Conservation (phyloP, 768 basidiomycete species). For the Mrakia hoshinonis region DNA sequence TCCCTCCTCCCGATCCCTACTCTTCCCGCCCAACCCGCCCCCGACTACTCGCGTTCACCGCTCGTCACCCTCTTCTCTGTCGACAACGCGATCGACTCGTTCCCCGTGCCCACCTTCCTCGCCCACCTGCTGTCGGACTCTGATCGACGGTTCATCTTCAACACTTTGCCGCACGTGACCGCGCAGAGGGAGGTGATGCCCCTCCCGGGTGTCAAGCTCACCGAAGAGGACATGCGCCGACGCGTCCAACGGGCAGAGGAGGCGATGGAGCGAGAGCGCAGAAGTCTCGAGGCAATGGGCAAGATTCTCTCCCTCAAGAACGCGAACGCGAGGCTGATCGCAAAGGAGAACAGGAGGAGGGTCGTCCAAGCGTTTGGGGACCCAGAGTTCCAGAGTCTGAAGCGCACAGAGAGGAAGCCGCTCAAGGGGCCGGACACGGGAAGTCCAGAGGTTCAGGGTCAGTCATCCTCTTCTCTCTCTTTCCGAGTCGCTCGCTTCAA, state of each 20-base stretch:
- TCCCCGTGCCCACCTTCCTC: conserved; percentile 24
- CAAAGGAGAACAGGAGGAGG: conserved; percentile 17
- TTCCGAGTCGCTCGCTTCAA: neutral
- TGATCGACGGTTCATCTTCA: conserved; percentile 18
- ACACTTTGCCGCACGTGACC: conserved; percentile 15
- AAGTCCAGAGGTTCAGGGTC: conserved; percentile 26
- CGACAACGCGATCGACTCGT: conserved; percentile 5
- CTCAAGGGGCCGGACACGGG: conserved; percentile 25
- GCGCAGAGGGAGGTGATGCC: conserved; percentile 5
- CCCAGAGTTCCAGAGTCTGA: conserved; percentile 9
- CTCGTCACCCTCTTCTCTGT: conserved; percentile 4
- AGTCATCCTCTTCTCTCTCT: neutral
- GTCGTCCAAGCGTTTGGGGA: conserved; percentile 16
- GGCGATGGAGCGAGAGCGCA: conserved; percentile 19
- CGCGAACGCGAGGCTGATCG: conserved; percentile 13
- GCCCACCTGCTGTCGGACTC: conserved; percentile 1
- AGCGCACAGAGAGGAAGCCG: neutral
- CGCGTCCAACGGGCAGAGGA: neutral
- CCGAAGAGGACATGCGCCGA: neutral
- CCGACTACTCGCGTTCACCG: neutral
- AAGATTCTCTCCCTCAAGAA: conserved; percentile 19
- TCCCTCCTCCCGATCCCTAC: conserved; percentile 39
- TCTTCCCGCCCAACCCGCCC: conserved; percentile 38
- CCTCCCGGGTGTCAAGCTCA: conserved; percentile 12
- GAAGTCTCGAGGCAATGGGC: conserved; percentile 19